Conservation (phyloP, 2,329 filamentous ascomycete genomes). For the Aspergillus quadricinctus region DNA sequence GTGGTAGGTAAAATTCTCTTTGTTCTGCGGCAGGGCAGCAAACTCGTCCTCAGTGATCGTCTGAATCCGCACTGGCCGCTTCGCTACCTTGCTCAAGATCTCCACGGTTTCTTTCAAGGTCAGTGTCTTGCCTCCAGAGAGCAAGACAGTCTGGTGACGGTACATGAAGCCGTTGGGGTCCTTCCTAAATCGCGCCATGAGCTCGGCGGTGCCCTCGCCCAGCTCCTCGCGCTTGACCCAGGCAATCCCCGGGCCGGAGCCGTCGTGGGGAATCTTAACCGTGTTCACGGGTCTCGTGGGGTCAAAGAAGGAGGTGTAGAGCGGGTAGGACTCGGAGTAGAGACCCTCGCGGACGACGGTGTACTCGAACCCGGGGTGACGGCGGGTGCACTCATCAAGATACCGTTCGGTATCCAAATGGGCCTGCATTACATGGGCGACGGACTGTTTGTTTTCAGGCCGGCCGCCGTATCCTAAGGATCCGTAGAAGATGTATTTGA, state of each 20-base stretch:
- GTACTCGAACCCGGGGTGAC: conserved; percentile 34
- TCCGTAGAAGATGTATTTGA: conserved; percentile 55
- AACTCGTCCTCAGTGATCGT: conserved; percentile 43
- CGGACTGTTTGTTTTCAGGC: conserved; percentile 30
- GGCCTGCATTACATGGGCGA: conserved; percentile 56
- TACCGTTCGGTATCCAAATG: conserved; percentile 54
- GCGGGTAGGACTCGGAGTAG: conserved; percentile 56
- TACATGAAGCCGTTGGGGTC: conserved; percentile 26
- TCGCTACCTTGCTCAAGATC: conserved; percentile 25
- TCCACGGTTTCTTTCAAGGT: conserved; percentile 33
- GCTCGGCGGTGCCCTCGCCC: conserved; percentile 50
- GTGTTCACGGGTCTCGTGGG: conserved; percentile 27
- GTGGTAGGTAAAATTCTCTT: conserved; percentile 32
- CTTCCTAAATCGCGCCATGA: conserved; percentile 39
- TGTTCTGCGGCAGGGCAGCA: conserved; percentile 34
- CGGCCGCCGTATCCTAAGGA: conserved; percentile 53
- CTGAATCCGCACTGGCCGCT: conserved; percentile 28
- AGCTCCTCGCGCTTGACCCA: conserved; percentile 53
- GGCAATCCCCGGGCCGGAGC: conserved; percentile 43
- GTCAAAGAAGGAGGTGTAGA: conserved; percentile 54
- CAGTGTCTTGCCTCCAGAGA: conserved; percentile 32
- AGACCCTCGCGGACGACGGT: conserved; percentile 54
- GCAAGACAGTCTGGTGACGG: conserved; percentile 28
- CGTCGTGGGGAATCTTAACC: conserved; percentile 47
- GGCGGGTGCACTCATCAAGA: conserved; percentile 31